Conservation (phyloP, 148 eudicot genomes). For the Amaranthus cruentus region DNA sequence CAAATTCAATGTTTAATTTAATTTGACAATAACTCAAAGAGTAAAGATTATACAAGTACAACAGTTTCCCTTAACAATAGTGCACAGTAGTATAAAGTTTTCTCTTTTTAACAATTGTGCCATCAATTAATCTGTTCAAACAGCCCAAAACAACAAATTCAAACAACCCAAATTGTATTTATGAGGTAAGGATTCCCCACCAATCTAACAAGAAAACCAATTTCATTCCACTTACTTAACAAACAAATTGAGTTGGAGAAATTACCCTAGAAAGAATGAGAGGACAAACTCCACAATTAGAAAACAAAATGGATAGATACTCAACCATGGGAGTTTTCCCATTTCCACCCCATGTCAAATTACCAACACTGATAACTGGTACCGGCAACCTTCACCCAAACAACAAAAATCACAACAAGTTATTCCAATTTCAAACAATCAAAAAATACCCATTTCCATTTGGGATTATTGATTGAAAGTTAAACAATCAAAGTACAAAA, state of each 20-base stretch:
- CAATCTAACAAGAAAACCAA: not conserved
- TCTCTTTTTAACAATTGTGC: not conserved
- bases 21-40: not conserved
- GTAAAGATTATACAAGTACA: not conserved
- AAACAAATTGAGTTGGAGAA: not conserved
- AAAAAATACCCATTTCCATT: not conserved
- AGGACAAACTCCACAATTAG: slow-evolving; percentile 56
- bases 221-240: not conserved
- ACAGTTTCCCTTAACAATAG: no score
- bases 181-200: not conserved
- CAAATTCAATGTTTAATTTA: not conserved
- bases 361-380: slow-evolving; percentile 89
- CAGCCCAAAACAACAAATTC: not conserved
- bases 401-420: not conserved
- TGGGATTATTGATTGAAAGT: not conserved
- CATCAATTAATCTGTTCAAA: not conserved
- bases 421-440: not conserved
- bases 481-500: not conserved
- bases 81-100: not conserved
- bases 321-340: slow-evolving; percentile 99
- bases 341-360: slow-evolving; percentile 98
- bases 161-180: not conserved
- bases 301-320: slow-evolving; percentile 59
- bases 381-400: slow-evolving; percentile 61
- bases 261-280: slow-evolving; percentile 85